Percentiles rank a stretch among this genome's conserved stretches.
Evolutionary conservation across 2,329 filamentous ascomycete species (phyloP).

Genomic region (Leptoxyphium fumago): DNA sequence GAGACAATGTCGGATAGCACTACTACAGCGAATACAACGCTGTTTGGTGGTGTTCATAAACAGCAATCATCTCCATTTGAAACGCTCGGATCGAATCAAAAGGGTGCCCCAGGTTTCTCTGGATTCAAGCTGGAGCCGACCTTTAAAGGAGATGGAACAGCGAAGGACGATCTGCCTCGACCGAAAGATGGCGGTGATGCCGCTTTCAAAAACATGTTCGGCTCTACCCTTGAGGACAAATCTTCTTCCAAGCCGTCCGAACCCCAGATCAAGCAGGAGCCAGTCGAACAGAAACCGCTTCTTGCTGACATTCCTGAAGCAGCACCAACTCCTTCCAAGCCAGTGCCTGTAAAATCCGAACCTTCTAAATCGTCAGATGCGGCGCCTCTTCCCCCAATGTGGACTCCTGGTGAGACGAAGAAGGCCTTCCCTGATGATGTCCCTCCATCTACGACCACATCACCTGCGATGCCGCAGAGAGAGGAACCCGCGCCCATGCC

Average conservation of each 20-base stretch:
- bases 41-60: background rate
- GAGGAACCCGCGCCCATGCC: conserved; percentile 25
- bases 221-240: conserved; percentile 12
- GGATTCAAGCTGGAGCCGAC: conserved; percentile 54
- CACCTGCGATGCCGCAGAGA: conserved; percentile 14
- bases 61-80: background rate
- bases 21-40: background rate
- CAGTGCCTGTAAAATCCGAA: conserved; percentile 7
- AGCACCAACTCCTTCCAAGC: conserved; percentile 20
- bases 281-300: conserved; percentile 17
- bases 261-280: conserved; percentile 24
- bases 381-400: conserved; percentile 23
- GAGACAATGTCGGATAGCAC: conserved; percentile 10
- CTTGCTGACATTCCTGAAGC: conserved; percentile 22
- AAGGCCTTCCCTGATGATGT: conserved; percentile 19
- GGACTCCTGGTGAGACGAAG: conserved; percentile 1
- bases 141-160: conserved; percentile 49
- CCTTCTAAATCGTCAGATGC: conserved; percentile 1
- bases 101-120: conserved; percentile 1
- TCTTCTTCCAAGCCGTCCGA: background rate
- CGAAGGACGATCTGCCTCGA: conserved; percentile 44
- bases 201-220: conserved; percentile 19
- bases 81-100: background rate
- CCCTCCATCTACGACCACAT: too few relatives aligned
- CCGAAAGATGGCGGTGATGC: conserved; percentile 19